Evolutionary conservation across 768 basidiomycete species (phyloP).

Genomic region (Rhizopogon salebrosus): DNA sequence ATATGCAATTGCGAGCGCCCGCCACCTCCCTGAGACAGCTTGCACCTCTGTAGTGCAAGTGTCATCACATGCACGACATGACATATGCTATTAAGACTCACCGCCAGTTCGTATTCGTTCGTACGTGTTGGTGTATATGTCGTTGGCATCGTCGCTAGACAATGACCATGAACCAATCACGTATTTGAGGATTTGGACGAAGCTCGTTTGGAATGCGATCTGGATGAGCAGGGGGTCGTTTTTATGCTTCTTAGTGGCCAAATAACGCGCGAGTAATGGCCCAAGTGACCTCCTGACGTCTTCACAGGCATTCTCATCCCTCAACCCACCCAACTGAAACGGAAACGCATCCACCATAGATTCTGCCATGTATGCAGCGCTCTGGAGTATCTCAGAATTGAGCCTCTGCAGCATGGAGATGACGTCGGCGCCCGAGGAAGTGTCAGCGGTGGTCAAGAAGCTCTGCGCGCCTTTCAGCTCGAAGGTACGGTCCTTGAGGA

Average conservation of each 20-base stretch:
- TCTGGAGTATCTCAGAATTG: slow-evolving; percentile 45
- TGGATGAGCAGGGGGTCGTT: slow-evolving; percentile 33
- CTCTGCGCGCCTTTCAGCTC: slow-evolving; percentile 42
- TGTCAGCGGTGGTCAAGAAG: slow-evolving; percentile 42
- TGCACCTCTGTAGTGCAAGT: slow-evolving; percentile 32
- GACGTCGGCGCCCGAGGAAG: slow-evolving; percentile 41
- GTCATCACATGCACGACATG: background rate
- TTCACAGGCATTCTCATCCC: slow-evolving; percentile 16
- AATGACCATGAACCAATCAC: slow-evolving; percentile 24
- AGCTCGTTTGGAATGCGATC: slow-evolving; percentile 29
- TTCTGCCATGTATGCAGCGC: slow-evolving; percentile 44
- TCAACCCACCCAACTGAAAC: slow-evolving; percentile 13
- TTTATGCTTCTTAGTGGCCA: slow-evolving; percentile 23
- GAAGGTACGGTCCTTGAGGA: slow-evolving; percentile 36
- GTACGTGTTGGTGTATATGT: slow-evolving; percentile 25
- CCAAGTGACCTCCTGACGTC: slow-evolving; percentile 16
- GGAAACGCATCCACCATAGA: slow-evolving; percentile 39
- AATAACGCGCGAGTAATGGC: slow-evolving; percentile 17
- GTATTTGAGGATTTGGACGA: slow-evolving; percentile 21
- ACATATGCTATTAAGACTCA: slow-evolving; percentile 13
- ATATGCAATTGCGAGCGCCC: slow-evolving; percentile 33
- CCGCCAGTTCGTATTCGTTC: slow-evolving; percentile 31
- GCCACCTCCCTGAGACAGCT: slow-evolving; percentile 42
- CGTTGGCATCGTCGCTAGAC: slow-evolving; percentile 14
- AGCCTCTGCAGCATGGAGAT: slow-evolving; percentile 37